These are phyloP conservation scores for Trametes hirsuta DNA, from an alignment of 1,284 basidiomycete species.

Conservation along the genomic window DNA sequence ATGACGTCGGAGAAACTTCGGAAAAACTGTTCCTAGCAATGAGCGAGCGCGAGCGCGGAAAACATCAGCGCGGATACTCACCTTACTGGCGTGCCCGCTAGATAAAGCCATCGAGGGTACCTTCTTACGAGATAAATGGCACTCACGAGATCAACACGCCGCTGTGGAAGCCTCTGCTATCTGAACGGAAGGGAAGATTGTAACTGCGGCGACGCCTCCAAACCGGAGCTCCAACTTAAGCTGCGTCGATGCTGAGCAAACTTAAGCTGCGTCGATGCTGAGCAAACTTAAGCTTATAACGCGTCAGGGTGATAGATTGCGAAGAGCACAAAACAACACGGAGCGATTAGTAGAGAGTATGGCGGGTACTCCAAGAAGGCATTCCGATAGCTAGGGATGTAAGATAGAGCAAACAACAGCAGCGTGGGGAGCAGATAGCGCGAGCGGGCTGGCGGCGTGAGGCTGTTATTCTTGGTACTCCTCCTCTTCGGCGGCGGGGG, in stretches of 20 bases:
- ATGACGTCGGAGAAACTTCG: not conserved
- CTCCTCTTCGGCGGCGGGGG: not conserved
- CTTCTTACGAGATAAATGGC: not conserved
- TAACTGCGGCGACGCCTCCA: not conserved
- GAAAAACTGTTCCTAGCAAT: not conserved
- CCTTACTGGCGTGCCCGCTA: not conserved
- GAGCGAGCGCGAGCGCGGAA: not conserved
- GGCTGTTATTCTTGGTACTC: conserved; percentile 10
- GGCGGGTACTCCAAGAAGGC: not conserved
- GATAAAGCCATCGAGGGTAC: conserved; percentile 4
- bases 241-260: too few relatives aligned
- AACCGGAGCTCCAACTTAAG: not conserved
- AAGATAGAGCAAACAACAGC: conserved; percentile 1
- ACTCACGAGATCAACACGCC: conserved; percentile 9
- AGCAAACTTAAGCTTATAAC: too few relatives aligned
- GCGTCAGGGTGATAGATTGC: not conserved
- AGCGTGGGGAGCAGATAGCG: not conserved
- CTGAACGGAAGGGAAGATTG: not conserved
- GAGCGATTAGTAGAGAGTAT: not conserved
- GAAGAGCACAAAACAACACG: not conserved
- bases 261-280: too few relatives aligned
- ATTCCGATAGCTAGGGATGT: not conserved
- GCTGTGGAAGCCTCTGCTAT: not conserved
- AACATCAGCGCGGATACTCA: not conserved
- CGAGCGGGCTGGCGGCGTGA: not conserved